phyloP scores from a whole-genome alignment of 176 grass and related monocot genomes.

The Oryza australiensis region DNA sequence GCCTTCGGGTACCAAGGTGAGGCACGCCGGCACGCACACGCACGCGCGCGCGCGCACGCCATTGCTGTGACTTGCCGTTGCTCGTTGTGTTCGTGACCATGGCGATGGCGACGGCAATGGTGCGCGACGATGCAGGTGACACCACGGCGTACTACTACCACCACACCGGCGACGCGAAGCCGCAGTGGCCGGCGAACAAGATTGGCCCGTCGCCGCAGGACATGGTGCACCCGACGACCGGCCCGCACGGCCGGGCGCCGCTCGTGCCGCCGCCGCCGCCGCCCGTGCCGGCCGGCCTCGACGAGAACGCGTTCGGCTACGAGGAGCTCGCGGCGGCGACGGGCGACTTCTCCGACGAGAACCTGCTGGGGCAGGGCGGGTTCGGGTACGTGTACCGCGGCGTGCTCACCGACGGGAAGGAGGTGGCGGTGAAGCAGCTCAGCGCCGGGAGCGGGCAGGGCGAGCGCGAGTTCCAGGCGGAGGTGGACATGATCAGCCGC shows the following conservation, averaged over 20 bases:
- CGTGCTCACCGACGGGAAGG: slow-evolving; percentile 34
- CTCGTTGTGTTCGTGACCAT: not conserved
- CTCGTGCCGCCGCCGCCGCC: slow-evolving; percentile 42
- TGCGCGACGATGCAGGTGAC: slow-evolving; percentile 13
- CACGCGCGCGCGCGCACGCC: not conserved
- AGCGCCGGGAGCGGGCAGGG: slow-evolving; percentile 57
- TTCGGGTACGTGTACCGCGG: slow-evolving; percentile 63
- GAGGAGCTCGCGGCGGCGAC: slow-evolving; percentile 52
- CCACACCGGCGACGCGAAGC: not conserved
- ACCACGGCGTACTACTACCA: slow-evolving; percentile 34
- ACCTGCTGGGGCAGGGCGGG: slow-evolving; percentile 64
- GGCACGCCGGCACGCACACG: not conserved
- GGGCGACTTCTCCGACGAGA: slow-evolving; percentile 40
- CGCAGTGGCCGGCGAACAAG: not conserved
- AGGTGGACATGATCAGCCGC: slow-evolving; percentile 62
- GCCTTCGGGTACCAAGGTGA: slow-evolving; percentile 47
- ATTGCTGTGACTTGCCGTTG: no score
- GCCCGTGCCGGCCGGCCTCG: slow-evolving; percentile 28
- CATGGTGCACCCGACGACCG: not conserved
- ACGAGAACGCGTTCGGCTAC: slow-evolving; percentile 52
- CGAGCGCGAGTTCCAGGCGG: slow-evolving; percentile 60
- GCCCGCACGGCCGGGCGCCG: not conserved
- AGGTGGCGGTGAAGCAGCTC: slow-evolving; percentile 58
- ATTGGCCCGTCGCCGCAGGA: not conserved
- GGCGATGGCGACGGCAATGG: not conserved